Conservation (phyloP, 495 filamentous ascomycete genomes). For the Penicillium waksmanii region DNA sequence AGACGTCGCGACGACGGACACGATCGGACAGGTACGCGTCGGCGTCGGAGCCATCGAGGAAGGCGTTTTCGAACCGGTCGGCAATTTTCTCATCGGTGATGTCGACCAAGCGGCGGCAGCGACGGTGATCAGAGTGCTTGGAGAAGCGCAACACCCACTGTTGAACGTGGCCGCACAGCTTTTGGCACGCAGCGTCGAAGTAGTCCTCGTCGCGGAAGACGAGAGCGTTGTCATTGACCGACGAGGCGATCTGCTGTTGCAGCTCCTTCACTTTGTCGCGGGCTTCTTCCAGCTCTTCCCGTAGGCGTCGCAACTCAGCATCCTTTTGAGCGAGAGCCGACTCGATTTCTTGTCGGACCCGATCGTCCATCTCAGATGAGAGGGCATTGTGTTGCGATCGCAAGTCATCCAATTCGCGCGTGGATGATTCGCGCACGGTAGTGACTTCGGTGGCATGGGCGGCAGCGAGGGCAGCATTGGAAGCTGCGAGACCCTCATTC, state of each 20-base stretch:
- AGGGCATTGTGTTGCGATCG: conserved; percentile 62
- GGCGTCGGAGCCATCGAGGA: conserved; percentile 91
- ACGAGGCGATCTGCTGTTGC: conserved; percentile 78
- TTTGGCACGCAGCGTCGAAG: conserved; percentile 91
- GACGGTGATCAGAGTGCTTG: conserved; percentile 87
- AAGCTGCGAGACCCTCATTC: conserved; percentile 71
- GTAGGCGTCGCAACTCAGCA: conserved; percentile 74
- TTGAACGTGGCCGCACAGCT: conserved; percentile 90
- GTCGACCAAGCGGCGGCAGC: conserved; percentile 78
- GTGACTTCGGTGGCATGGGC: conserved; percentile 68
- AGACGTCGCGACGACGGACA: conserved; percentile 83
- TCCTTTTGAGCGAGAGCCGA: conserved; percentile 71
- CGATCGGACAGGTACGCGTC: conserved; percentile 84
- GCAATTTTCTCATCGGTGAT: conserved; percentile 86
- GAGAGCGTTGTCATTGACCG: conserved; percentile 74
- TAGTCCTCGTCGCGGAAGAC: conserved; percentile 86
- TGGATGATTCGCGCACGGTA: conserved; percentile 53
- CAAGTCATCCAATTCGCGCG: conserved; percentile 66
- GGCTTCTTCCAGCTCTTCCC: conserved; percentile 74
- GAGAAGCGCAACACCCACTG: conserved; percentile 97
- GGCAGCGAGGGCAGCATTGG: conserved; percentile 67
- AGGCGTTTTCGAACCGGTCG: conserved; percentile 88
- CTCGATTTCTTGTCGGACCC: conserved; percentile 63
- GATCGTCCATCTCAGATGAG: conserved; percentile 63
- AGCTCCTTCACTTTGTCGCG: conserved; percentile 78